These are phyloP conservation scores for Suhomyces vadensis DNA, from an alignment of 805 yeast genomes.

Conservation along the genomic window DNA sequence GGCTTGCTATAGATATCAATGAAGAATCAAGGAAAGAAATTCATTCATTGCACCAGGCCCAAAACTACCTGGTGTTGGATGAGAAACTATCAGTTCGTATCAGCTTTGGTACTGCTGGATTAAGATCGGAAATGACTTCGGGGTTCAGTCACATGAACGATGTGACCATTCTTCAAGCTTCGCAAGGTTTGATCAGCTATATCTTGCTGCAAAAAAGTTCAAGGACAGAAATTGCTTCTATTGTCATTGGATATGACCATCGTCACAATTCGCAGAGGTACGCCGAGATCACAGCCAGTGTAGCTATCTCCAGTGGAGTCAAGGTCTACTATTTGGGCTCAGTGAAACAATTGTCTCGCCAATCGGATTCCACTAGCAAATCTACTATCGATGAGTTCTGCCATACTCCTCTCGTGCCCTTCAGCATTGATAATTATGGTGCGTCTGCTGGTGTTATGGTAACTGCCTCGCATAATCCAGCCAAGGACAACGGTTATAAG, in stretches of 20 bases:
- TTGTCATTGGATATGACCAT: constrained; percentile 92
- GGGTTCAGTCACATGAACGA: constrained; percentile 90
- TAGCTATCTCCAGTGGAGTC: constrained; percentile 67
- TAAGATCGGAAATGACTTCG: constrained; percentile 84
- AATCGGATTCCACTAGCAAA: neutral
- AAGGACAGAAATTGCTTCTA: constrained; percentile 21
- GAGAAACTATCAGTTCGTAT: constrained; percentile 59
- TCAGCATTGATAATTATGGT: constrained; percentile 60
- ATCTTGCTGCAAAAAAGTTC: constrained; percentile 24
- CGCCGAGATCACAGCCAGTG: constrained; percentile 77
- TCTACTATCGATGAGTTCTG: constrained; percentile 28
- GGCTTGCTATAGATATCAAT: constrained; percentile 40
- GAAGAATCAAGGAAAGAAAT: constrained; percentile 59
- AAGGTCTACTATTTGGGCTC: constrained; percentile 63
- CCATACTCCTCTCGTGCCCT: constrained; percentile 94
- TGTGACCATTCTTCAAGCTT: constrained; percentile 84
- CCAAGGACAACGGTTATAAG: constrained; percentile 88
- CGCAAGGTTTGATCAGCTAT: constrained; percentile 74
- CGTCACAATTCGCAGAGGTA: constrained; percentile 75
- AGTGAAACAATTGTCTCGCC: constrained; percentile 31
- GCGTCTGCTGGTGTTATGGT: constrained; percentile 90
- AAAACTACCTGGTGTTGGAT: constrained; percentile 48
- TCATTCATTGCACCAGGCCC: constrained; percentile 35
- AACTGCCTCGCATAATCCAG: constrained; percentile 87
- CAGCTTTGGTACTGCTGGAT: constrained; percentile 91